A percentile compares a stretch with the other conserved stretches of the same genome.
phyloP scores from a whole-genome alignment of 2,329 filamentous ascomycete species.

The Cephalotrichum gorgonifer region DNA sequence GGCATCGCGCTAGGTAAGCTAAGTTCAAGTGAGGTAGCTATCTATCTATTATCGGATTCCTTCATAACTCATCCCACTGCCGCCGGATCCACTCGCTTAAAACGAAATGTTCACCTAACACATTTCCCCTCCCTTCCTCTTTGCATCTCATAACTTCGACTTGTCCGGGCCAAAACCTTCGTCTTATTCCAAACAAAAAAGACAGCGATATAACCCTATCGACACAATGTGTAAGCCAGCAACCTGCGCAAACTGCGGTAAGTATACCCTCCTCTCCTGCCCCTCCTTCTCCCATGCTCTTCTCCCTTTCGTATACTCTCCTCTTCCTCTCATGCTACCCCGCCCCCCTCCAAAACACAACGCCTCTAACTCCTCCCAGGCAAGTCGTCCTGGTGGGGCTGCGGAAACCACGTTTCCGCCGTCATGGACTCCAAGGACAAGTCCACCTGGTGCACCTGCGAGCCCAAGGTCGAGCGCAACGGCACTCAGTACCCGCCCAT shows the following conservation, averaged over 20 bases:
- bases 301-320: not conserved
- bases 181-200: not conserved
- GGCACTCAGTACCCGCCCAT: constrained; percentile 57
- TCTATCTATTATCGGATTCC: no score
- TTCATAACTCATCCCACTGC: no score
- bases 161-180: no score
- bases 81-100: no score
- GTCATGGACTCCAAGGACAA: constrained; percentile 52
- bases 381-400: constrained; percentile 56
- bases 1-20: no score
- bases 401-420: constrained; percentile 47
- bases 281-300: not conserved
- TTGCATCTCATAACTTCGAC: no score
- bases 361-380: constrained; percentile 21
- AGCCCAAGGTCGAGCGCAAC: constrained; percentile 49
- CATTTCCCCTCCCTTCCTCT: no score
- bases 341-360: not conserved
- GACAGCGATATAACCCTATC: not conserved
- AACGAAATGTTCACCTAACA: no score
- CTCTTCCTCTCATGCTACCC: not conserved
- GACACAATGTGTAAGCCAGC: constrained; percentile 54
- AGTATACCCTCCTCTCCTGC: constrained; percentile 17
- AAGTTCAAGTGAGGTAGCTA: no score
- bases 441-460: constrained; percentile 54
- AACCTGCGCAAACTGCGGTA: constrained; percentile 53